These are phyloP conservation scores for Phaeolepiota aurea DNA, from an alignment of 768 basidiomycete species.

Conservation along the genomic window DNA sequence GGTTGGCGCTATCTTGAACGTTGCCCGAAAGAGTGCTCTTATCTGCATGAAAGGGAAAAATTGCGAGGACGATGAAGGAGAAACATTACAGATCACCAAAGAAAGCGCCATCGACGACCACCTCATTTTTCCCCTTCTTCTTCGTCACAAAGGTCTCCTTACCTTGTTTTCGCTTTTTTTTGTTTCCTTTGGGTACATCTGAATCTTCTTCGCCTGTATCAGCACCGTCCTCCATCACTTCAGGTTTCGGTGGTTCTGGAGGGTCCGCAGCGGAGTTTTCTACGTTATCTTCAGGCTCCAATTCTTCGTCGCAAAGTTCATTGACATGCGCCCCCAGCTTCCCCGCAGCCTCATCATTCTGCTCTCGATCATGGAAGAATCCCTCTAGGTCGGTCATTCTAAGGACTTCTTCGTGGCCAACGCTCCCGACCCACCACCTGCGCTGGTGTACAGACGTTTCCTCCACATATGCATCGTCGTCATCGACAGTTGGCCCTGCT, in stretches of 20 bases:
- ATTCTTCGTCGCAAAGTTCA: conserved; percentile 9
- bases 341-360: conserved; percentile 24
- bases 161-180: conserved; percentile 50
- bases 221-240: conserved; percentile 13
- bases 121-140: conserved; percentile 53
- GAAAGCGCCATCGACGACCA: conserved; percentile 52
- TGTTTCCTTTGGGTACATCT: conserved; percentile 25
- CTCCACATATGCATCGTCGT: conserved; percentile 12
- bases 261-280: conserved; percentile 15
- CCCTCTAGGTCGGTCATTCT: conserved; percentile 80
- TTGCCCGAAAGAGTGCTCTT: no score
- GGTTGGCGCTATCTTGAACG: no score
- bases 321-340: conserved; percentile 17
- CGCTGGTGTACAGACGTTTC: conserved; percentile 9
- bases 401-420: conserved; percentile 81
- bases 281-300: conserved; percentile 10
- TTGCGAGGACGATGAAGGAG: not conserved
- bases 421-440: conserved; percentile 86
- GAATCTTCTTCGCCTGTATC: conserved; percentile 17
- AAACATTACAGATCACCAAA: conserved; percentile 50
- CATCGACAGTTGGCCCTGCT: conserved; percentile 6
- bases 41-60: no score
- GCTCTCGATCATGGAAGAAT: conserved; percentile 42
- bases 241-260: not conserved
- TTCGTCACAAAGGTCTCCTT: conserved; percentile 35